These are phyloP conservation scores for Chaetomiaceae sp. DNA, from an alignment of 2,329 filamentous ascomycete species.

Conservation along the genomic window DNA sequence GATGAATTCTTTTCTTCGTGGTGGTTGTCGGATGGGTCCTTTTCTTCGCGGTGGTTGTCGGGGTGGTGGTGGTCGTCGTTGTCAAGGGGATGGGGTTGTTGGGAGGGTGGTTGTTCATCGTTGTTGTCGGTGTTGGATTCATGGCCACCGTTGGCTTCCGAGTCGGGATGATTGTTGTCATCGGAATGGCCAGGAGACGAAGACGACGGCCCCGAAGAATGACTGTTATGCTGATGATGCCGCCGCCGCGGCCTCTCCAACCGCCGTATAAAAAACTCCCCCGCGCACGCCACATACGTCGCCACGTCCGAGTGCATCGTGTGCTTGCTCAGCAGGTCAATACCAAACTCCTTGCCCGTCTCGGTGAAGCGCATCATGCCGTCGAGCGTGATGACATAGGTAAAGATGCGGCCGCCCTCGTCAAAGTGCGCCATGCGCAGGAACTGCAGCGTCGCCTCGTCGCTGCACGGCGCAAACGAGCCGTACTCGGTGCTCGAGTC, in stretches of 20 bases:
- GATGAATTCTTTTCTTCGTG: not conserved
- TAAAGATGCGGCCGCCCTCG: constrained; percentile 81
- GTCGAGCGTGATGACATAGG: constrained; percentile 86
- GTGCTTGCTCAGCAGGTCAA: constrained; percentile 90
- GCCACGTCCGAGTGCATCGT: constrained; percentile 95
- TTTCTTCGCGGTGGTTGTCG: too few species aligned
- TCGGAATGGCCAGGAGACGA: too few species aligned
- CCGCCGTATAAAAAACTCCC: constrained; percentile 85
- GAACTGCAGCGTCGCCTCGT: constrained; percentile 72
- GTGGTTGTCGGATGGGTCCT: not conserved
- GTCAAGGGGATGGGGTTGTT: not conserved
- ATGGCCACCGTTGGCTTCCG: too few species aligned
- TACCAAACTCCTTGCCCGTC: constrained; percentile 91
- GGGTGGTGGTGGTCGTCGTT: not conserved
- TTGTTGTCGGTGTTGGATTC: too few species aligned
- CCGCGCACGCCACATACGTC: constrained; percentile 85
- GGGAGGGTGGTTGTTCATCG: too few species aligned
- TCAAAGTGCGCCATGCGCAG: constrained; percentile 83
- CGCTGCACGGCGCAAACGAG: constrained; percentile 59
- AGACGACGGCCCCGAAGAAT: too few species aligned
- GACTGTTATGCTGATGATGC: too few species aligned
- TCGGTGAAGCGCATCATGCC: constrained; percentile 87
- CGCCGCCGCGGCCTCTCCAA: too few species aligned
- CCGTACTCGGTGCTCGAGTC: constrained; percentile 72
- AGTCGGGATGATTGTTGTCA: too few species aligned